Percentiles rank a stretch among this genome's conserved stretches.
Conservation (phyloP, 1,284 basidiomycete genomes). For the Afroboletus lepidellus region DNA sequence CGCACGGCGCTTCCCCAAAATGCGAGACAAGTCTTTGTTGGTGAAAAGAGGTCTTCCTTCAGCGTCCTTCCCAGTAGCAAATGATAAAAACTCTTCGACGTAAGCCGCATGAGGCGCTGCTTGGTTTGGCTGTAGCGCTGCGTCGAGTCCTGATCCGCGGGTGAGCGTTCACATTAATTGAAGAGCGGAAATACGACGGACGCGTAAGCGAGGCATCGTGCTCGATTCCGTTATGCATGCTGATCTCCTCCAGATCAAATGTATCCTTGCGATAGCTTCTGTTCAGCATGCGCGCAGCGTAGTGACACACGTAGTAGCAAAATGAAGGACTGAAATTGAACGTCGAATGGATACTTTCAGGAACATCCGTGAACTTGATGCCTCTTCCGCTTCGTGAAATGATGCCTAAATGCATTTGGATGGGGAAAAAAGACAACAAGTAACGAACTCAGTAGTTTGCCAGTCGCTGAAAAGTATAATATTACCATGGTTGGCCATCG, state of each 20-base stretch:
- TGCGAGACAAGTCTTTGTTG: slow-evolving; percentile 51
- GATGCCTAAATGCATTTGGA: slow-evolving; percentile 47
- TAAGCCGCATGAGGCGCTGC: slow-evolving; percentile 45
- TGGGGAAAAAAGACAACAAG: background rate
- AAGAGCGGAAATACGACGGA: background rate
- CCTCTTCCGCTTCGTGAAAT: slow-evolving; percentile 62
- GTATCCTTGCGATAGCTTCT: slow-evolving; percentile 55
- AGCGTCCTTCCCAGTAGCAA: slow-evolving; percentile 54
- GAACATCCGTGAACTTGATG: slow-evolving; percentile 58
- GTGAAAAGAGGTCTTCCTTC: slow-evolving; percentile 51
- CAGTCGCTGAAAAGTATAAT: background rate
- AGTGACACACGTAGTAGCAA: slow-evolving; percentile 58
- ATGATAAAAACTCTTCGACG: slow-evolving; percentile 54
- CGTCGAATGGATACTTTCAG: slow-evolving; percentile 42
- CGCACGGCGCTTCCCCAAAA: slow-evolving; percentile 55
- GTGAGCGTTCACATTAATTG: background rate
- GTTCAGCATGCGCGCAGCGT: slow-evolving; percentile 53
- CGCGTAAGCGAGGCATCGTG: slow-evolving; percentile 72
- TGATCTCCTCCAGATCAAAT: slow-evolving; percentile 64
- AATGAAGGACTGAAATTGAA: slow-evolving; percentile 69
- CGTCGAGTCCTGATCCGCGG: slow-evolving; percentile 52
- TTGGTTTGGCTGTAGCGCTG: slow-evolving; percentile 50
- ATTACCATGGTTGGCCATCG: slow-evolving; percentile 71
- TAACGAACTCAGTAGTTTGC: background rate
- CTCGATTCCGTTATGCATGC: slow-evolving; percentile 73